phyloP scores from a whole-genome alignment of 2,329 filamentous ascomycete species.

The Diaporthe longicolla region DNA sequence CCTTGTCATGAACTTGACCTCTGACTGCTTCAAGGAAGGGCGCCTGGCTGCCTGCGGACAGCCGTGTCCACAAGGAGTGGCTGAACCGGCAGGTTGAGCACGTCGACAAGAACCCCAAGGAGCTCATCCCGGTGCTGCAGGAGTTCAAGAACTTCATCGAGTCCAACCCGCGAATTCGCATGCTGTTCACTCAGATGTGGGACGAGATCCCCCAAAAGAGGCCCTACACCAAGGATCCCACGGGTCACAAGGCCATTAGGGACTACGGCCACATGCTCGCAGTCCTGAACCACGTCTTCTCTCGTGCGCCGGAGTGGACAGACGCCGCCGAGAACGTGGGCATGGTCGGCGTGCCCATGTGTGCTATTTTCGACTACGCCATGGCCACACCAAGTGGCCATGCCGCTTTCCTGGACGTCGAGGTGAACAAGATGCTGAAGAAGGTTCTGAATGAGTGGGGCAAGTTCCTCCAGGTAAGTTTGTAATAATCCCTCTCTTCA shows the following conservation, averaged over 20 bases:
- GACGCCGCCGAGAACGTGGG: conserved; percentile 65
- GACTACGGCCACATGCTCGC: conserved; percentile 77
- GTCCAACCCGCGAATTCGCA: conserved; percentile 72
- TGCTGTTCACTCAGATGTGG: conserved; percentile 79
- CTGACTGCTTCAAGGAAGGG: conserved; percentile 58
- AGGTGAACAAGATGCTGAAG: conserved; percentile 68
- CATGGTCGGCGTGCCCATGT: conserved; percentile 68
- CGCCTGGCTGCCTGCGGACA: conserved; percentile 75
- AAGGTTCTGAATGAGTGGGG: conserved; percentile 72
- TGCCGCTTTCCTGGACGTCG: conserved; percentile 68
- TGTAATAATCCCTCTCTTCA: too few species aligned
- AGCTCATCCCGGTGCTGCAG: conserved; percentile 71
- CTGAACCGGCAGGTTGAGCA: conserved; percentile 69
- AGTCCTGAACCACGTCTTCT: conserved; percentile 73
- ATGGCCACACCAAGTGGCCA: conserved; percentile 69
- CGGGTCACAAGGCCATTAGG: conserved; percentile 72
- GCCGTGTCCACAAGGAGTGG: conserved; percentile 74
- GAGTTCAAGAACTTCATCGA: conserved; percentile 79
- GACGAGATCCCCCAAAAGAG: conserved; percentile 73
- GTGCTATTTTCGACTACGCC: conserved; percentile 68
- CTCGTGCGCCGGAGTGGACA: conserved; percentile 66
- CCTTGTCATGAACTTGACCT: too few species aligned
- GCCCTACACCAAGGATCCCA: conserved; percentile 73
- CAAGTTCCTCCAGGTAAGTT: conserved; percentile 61
- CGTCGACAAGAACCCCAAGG: conserved; percentile 64